Evolutionary conservation across 306 rosid species (phyloP), one percentile per base, ranked within the genome.

Genomic region (Inga laurina): DNA sequence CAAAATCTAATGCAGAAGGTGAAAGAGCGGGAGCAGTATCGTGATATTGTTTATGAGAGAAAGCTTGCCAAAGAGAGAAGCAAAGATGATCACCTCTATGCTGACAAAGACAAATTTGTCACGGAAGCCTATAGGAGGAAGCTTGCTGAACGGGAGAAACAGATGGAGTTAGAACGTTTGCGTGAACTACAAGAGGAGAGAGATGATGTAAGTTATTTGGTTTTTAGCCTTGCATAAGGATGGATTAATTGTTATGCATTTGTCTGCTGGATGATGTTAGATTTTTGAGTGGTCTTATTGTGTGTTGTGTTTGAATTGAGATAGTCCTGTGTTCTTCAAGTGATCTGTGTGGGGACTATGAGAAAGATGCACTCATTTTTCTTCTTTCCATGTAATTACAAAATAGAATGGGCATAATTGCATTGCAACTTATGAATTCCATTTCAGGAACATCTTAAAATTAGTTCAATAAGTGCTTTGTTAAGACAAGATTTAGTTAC

Each of bases 31-130:
- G 91, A 92, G 84, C 89, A 88, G 80, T 86, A 90, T 80, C 92
- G 89, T 5, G 97, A 91, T 75, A 85, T 94, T 76, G 92, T 90
- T 51, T 94, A 90, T 84, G 97, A 94, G 89, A 91, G 91, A 79
- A 96, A 94, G 86, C 82, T 96, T 62, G 97, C 92, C 8, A 92
- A 92, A 81, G 98, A 96, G 87, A 89, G 97, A 86, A 93, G 88
- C 91, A 79, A 91, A 88, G 98, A 96, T 37, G 97, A 96, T 74
- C 97, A 94, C 80, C 91, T 94, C 57, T 94, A 77, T 82, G 93
- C 91, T 7, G 92, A 90, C 77, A 96, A 96, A 89, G 98, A 94
- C 83, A 94, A 90, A 88, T 96, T 86, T 83, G 81, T 96, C 54
- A 94, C 98, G 0, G 85, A 90, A 81, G 98, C 97, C 39, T 90